Base-by-base conservation (phyloP, 768 basidiomycete genomes). In the Termitomyces sp. region DNA sequence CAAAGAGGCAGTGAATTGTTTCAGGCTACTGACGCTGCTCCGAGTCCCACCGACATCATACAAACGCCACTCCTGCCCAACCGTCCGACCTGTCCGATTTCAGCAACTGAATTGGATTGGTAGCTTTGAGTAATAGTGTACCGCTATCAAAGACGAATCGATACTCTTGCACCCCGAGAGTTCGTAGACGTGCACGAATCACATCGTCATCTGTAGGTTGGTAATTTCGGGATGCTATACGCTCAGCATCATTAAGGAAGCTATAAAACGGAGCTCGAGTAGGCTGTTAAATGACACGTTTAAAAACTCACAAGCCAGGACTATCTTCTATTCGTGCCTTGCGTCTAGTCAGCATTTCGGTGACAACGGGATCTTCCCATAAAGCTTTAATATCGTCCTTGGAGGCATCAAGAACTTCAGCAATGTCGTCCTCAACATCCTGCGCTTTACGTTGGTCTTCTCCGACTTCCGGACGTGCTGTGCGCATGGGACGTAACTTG, bases 31-130 rank as follows among this genome's bases (percentile, higher is more conserved):
- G 61, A 89, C 88, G 59, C 76, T 81, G 53, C 82, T 87, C 61
- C 85, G 77, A 35, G 85, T 85, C 19, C 89, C 90, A 34, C 90
- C 90, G 29, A 92, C 89, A 66, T 93, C 90, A 65, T 89, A 93
- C 62, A 93, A 76, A 44, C 85, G 70, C 90, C 90, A 92, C 67
- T 91, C 89, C 57, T 77, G 83, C 2, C 85, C 87, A 57, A 79
- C 76, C 11, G 82, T 81, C 56, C 75, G 71, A 29, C 82, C 86
- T 86, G 52, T 16, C 34, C 23, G 2, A 51, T n/a, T 19, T 29
- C 10, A 17, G n/a, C 49, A 42, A 44, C 49, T 31, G 53, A 14
- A 56, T 34, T 17, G 35, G 31, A 21, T 38, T 19, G 34, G 43
- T 37, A 47, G 37, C n/a, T 4, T 17, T 32, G 55, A 34, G 19